A percentile compares a stretch with the other conserved stretches of the same genome.
Conservation (phyloP, 2,329 filamentous ascomycete genomes). For the Hymenoscyphus albidus region DNA sequence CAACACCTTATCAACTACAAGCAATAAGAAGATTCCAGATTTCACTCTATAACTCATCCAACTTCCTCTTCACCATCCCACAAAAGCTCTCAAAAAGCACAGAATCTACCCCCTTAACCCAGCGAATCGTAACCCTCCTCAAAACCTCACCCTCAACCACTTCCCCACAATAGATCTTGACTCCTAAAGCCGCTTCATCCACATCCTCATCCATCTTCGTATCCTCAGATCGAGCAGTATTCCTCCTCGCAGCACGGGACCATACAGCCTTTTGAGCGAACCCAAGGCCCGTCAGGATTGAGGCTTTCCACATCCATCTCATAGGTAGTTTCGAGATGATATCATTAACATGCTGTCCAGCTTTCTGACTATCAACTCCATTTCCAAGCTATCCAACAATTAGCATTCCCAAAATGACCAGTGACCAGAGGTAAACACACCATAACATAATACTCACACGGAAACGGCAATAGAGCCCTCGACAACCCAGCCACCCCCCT, state of each 20-base stretch:
- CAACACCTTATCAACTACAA: too few relatives aligned
- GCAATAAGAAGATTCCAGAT: background rate
- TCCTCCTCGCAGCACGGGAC: slow-evolving; percentile 36
- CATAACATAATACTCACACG: slow-evolving; percentile 44
- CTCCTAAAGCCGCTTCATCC: slow-evolving; percentile 50
- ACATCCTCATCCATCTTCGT: slow-evolving; percentile 32
- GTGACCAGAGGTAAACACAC: slow-evolving; percentile 17
- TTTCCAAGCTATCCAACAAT: slow-evolving; percentile 8
- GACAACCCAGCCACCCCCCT: slow-evolving; percentile 36
- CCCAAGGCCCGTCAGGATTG: slow-evolving; percentile 26
- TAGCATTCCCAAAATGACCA: background rate
- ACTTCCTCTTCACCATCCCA: slow-evolving; percentile 66
- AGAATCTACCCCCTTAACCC: slow-evolving; percentile 71
- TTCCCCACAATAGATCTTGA: slow-evolving; percentile 50
- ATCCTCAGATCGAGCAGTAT: slow-evolving; percentile 31
- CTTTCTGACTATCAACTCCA: slow-evolving; percentile 1
- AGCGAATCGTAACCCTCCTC: slow-evolving; percentile 55
- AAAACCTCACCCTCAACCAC: slow-evolving; percentile 38
- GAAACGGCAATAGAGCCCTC: slow-evolving; percentile 49
- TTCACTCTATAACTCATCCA: slow-evolving; percentile 24
- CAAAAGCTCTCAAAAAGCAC: slow-evolving; percentile 83
- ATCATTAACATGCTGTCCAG: slow-evolving; percentile 30
- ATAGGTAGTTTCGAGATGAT: slow-evolving; percentile 25
- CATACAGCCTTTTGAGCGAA: slow-evolving; percentile 35
- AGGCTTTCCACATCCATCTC: slow-evolving; percentile 32